phyloP scores from a whole-genome alignment of 106 monocot species.

The Allium fistulosum region DNA sequence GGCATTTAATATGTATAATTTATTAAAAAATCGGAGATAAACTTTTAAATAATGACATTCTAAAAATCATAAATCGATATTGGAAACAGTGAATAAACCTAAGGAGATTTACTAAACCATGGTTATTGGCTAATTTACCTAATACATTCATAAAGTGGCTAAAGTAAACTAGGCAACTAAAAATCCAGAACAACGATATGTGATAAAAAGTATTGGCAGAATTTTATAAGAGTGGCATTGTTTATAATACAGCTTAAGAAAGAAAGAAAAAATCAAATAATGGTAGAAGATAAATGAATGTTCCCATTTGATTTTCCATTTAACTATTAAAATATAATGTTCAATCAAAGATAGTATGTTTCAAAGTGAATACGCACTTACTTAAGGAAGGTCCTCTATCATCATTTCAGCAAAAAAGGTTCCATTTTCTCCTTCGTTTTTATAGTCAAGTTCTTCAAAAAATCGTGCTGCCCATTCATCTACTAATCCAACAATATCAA shows the following conservation, averaged over 20 bases:
- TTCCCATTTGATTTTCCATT: not conserved
- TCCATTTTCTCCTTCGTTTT: constrained; percentile 98
- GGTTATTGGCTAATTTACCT: not conserved
- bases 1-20: not conserved
- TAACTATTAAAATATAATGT: not conserved
- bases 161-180: not conserved
- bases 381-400: constrained; percentile 96
- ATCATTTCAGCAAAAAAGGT: constrained; percentile 92
- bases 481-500: constrained; percentile 99
- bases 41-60: too few species aligned
- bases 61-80: too few species aligned
- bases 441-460: constrained; percentile 99
- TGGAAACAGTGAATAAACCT: too few species aligned
- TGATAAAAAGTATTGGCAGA: not conserved
- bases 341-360: not conserved
- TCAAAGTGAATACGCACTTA: constrained; percentile 5
- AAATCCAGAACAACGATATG: too few species aligned
- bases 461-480: constrained; percentile 99
- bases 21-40: too few species aligned
- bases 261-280: too few species aligned
- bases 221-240: not conserved
- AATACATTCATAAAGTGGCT: not conserved
- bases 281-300: not conserved
- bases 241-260: too few species aligned
- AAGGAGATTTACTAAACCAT: too few species aligned